Evolutionary conservation across 257 asterid species (phyloP), one percentile per base, ranked within the genome.

Genomic region (Primulina huaijiensis): DNA sequence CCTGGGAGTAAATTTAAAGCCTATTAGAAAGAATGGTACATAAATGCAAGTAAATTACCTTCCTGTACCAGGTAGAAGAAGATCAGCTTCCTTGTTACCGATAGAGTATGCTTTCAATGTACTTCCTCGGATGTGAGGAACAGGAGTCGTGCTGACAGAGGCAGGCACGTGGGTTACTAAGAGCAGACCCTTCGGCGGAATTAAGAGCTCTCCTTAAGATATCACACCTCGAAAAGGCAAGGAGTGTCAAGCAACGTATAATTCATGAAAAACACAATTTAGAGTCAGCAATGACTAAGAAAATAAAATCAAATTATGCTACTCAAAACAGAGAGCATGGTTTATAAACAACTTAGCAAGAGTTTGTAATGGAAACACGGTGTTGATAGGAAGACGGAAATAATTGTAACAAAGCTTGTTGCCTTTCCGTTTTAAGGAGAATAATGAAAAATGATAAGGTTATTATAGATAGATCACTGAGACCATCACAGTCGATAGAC

Each of bases 1-100:
- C 46, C 14, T 38, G 20, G 20, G 57, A 50, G 57, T 11, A 14
- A 12, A 12, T 14, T 43, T 3, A 12, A 43, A 43, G 19, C 19
- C 55, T 1, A 3, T 0, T 43, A 43, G 55, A 43, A 14, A 43
- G 55, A 43, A 43, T 43, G 19, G 19, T 14, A 43, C n/a, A 12
- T 43, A 43, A 12, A 12, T 14, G 55, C 7, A 50, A 17, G 8
- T 14, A 75, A 60, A 50, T 70, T 31, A 82, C 86, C 87, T 82
- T 77, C 80, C 87, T 31, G 87, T 79, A 19, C 84, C 84, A 59
- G 87, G 87, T 10, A 82, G 77, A 62, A 79, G 80, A 66, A 82
- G 73, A 69, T 82, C 87, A 5, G 55, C 87, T 69, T 79, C 84
- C 68, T 71, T 76, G 71, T 76, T 38, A 52, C 87, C 84, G 16